Base-by-base conservation (phyloP, 495 filamentous ascomycete genomes). In the Aspergillus avenaceus region DNA sequence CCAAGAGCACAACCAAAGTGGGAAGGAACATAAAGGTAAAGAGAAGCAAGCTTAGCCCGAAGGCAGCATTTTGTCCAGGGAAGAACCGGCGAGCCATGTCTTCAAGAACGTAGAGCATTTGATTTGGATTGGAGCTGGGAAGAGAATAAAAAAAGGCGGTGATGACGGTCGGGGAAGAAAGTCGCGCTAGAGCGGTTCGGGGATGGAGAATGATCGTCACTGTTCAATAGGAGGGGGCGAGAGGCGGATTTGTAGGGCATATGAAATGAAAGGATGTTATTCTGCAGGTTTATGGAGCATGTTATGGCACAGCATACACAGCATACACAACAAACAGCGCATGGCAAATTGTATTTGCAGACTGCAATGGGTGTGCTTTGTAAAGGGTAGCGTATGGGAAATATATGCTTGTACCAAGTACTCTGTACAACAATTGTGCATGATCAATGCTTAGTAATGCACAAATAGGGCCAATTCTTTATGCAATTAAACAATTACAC, bases 1-100 rank as follows among this genome's bases (percentile, higher is more conserved):
- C 68, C 8, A 69, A 34, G 0, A 73, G 47, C 11, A 73, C 54
- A 8, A 73, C 51, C 23, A 73, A 56, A 1, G 70, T 73, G 0
- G 70, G 70, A 7, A 73, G 29, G 14, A 72, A 76, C 60, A 68
- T 67, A 37, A 72, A 73, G 7, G 59, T 62, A 29, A 73, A 73
- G 7, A 73, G 59, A 23, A 73, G 47, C 1, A 69, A 11, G 31
- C 67, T 72, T 43, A 73, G 42, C 14, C 70, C 68, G 14, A 73
- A 54, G 47, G 65, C 62, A 36, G 61, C 38, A 44, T 59, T 62
- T 13, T 67, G 63, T 25, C 60, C 62, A 37, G 50, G 61, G 26
- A 69, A 58, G 24, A 67, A 49, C 23, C 58, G 64, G 26, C 63
- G 65, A 9, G 61, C 61, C 65, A 73, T 70, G 42, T 60, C 52